Percentiles rank a stretch among this genome's conserved stretches.
Evolutionary conservation across 1,139 yeast species (phyloP).

Genomic region (Geotrichum bryndzae): DNA sequence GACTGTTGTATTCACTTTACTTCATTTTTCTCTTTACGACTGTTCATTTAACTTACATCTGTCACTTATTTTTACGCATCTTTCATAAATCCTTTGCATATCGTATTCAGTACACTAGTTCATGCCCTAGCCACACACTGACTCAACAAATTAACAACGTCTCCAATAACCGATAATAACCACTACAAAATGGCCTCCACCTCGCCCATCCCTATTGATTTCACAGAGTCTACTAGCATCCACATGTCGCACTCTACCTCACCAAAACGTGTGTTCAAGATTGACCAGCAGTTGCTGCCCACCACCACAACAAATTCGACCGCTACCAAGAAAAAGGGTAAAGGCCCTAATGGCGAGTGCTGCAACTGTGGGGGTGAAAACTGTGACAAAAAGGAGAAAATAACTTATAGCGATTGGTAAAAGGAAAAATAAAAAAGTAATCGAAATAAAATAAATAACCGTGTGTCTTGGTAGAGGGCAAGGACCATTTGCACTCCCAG

Average conservation of each 20-base stretch:
- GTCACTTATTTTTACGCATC: not conserved
- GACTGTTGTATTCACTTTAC: not conserved
- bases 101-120: not conserved
- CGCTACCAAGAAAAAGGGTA: constrained; percentile 2
- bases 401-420: constrained; percentile 17
- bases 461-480: not conserved
- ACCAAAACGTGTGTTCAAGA: constrained; percentile 15
- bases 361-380: constrained; percentile 45
- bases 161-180: not conserved
- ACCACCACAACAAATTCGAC: not conserved
- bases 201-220: constrained; percentile 1
- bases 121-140: not conserved
- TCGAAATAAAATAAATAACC: not conserved
- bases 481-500: not conserved
- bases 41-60: not conserved
- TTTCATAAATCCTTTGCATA: no score
- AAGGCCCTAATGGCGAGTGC: constrained; percentile 18
- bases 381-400: constrained; percentile 18
- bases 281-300: not conserved
- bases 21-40: not conserved
- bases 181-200: not conserved
- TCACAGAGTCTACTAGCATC: not conserved
- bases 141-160: not conserved
- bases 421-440: no score
- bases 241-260: not conserved